Conservation (phyloP, 2,329 filamentous ascomycete species). For the Juglanconis oblonga region DNA sequence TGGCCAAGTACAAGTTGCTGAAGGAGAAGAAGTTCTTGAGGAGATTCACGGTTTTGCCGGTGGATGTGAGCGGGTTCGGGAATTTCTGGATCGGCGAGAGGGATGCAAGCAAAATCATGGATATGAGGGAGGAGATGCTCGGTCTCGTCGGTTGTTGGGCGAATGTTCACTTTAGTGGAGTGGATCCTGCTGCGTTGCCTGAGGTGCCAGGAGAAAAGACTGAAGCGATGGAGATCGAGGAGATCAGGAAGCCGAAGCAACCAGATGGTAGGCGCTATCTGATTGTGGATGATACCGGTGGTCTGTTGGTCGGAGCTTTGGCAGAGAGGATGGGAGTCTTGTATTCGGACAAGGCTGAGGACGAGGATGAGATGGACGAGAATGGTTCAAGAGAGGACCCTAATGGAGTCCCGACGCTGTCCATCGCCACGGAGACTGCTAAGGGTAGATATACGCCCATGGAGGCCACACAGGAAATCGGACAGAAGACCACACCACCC, state of each 20-base stretch:
- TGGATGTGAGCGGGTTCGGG: constrained; percentile 74
- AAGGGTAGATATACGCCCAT: constrained; percentile 21
- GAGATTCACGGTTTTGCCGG: constrained; percentile 78
- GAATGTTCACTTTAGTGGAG: constrained; percentile 74
- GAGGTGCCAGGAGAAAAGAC: constrained; percentile 20
- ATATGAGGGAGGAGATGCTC: constrained; percentile 80
- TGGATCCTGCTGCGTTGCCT: constrained; percentile 23
- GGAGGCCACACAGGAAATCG: constrained; percentile 15
- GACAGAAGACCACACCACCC: not conserved
- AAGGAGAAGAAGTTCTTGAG: constrained; percentile 94
- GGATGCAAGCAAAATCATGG: constrained; percentile 77
- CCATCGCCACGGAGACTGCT: not conserved
- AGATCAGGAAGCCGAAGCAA: constrained; percentile 22
- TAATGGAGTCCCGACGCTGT: not conserved
- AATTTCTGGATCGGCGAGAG: constrained; percentile 78
- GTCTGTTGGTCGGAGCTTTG: constrained; percentile 76
- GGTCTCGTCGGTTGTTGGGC: constrained; percentile 84
- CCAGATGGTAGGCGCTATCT: constrained; percentile 61
- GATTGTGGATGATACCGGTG: constrained; percentile 82
- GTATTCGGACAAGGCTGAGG: constrained; percentile 40
- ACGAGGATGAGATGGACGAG: constrained; percentile 19
- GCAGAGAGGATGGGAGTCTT: constrained; percentile 87
- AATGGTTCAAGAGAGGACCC: constrained; percentile 1
- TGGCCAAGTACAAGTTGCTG: constrained; percentile 92
- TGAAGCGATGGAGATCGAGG: constrained; percentile 24